A percentile compares a stretch with the other conserved stretches of the same genome.
These are phyloP conservation scores for Eimeria tenella DNA, from an alignment of 169 alveolate species.

Conservation along the genomic window DNA sequence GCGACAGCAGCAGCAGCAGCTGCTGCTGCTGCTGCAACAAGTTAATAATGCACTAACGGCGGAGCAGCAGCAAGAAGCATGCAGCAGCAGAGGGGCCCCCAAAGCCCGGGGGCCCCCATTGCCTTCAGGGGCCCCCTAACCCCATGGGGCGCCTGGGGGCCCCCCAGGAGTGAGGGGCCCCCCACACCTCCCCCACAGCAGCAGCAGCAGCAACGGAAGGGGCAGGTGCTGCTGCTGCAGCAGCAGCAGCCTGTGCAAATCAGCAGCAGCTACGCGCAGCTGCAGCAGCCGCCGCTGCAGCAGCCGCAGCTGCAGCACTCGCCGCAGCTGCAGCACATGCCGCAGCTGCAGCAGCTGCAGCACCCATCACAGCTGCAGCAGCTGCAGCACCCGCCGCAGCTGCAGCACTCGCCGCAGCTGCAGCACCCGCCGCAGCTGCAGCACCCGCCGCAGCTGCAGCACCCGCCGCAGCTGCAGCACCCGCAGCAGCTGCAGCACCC, in stretches of 20 bases:
- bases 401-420: background rate
- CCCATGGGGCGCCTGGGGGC: background rate
- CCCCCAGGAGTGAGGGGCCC: background rate
- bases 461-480: background rate
- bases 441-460: conserved; percentile 23
- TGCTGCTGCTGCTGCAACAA: background rate
- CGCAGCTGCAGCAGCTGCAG: conserved; percentile 16
- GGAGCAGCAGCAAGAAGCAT: background rate
- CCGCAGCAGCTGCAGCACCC: too few relatives aligned
- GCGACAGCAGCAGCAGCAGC: conserved; percentile 19
- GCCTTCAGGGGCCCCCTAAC: conserved; percentile 11
- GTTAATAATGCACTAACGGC: background rate
- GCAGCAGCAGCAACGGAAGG: background rate
- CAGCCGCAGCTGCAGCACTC: too few relatives aligned
- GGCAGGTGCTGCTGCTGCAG: background rate
- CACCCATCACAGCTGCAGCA: background rate
- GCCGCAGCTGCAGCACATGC: background rate
- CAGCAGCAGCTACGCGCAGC: background rate
- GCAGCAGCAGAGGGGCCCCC: background rate
- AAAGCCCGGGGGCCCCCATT: background rate
- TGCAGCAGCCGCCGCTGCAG: background rate
- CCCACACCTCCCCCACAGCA: background rate
- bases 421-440: background rate
- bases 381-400: background rate
- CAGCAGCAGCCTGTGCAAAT: background rate